Conservation (phyloP, 2,329 filamentous ascomycete genomes). For the Fusarium tupiense region DNA sequence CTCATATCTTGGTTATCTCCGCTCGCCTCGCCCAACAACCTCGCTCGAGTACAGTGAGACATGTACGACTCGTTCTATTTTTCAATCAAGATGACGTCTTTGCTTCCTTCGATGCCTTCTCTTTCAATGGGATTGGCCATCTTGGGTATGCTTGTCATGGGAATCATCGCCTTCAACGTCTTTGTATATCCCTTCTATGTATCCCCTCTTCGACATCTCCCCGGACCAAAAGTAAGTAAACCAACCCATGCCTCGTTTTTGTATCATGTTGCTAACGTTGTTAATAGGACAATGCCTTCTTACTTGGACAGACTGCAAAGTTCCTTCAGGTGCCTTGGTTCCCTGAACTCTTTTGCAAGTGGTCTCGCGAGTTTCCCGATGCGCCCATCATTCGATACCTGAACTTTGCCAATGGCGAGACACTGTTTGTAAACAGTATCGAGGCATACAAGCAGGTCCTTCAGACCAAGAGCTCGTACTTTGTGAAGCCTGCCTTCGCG, state of each 20-base stretch:
- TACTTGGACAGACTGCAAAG: constrained; percentile 54
- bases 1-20: not conserved
- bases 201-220: constrained; percentile 56
- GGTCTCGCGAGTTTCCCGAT: constrained; percentile 44
- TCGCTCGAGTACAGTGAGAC: not conserved
- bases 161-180: constrained; percentile 28
- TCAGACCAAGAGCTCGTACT: constrained; percentile 40
- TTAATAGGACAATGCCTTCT: constrained; percentile 49
- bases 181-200: constrained; percentile 55
- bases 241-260: not conserved
- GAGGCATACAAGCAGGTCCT: constrained; percentile 43
- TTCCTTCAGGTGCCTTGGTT: constrained; percentile 43
- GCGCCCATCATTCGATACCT: constrained; percentile 45
- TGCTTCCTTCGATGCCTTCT: not conserved
- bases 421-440: constrained; percentile 41
- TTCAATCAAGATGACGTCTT: not conserved
- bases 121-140: not conserved
- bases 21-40: not conserved
- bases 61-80: not conserved
- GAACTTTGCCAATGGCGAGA: constrained; percentile 40
- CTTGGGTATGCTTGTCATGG: not conserved
- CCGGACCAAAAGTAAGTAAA: constrained; percentile 53
- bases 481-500: constrained; percentile 42
- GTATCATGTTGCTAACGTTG: not conserved
- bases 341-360: constrained; percentile 42